Evolutionary conservation across 305 asterid genomes (phyloP).

Genomic region (Petunia hybrid): DNA sequence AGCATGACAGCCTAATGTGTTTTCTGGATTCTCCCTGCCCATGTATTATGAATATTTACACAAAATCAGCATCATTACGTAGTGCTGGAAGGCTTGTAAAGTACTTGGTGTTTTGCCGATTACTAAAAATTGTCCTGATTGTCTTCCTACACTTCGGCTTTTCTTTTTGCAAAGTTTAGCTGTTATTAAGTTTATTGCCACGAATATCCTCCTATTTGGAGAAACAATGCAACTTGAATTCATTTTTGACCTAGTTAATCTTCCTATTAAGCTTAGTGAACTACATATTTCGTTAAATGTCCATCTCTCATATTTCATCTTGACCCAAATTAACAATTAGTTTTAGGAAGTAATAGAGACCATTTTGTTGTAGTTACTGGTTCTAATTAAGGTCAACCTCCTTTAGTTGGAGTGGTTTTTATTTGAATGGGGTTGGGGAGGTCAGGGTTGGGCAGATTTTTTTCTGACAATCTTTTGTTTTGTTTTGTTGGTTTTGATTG

Average conservation of each 20-base stretch:
- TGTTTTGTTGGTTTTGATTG: background rate
- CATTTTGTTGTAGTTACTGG: conserved; percentile 9
- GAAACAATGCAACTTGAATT: conserved; percentile 16
- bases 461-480: background rate
- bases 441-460: conserved; percentile 10
- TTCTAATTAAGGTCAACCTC: conserved; percentile 23
- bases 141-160: conserved; percentile 19
- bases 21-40: conserved; percentile 17
- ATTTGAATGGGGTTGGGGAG: conserved; percentile 15
- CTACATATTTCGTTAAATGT: conserved; percentile 11
- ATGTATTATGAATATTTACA: conserved; percentile 2
- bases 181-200: conserved; percentile 27
- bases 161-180: background rate
- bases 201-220: conserved; percentile 10
- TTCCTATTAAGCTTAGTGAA: conserved; percentile 16
- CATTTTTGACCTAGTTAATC: conserved; percentile 27
- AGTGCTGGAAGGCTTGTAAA: conserved; percentile 1
- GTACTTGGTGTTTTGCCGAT: conserved; percentile 12
- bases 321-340: conserved; percentile 15
- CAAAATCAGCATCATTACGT: conserved; percentile 14
- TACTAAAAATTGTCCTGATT: background rate
- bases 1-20: background rate
- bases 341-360: conserved; percentile 4
- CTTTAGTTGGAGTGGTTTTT: conserved; percentile 8
- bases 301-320: conserved; percentile 27